These are phyloP conservation scores for Thuidium tamariscinum DNA, from an alignment of 225 moss, liverwort and hornwort species.

Conservation along the genomic window DNA sequence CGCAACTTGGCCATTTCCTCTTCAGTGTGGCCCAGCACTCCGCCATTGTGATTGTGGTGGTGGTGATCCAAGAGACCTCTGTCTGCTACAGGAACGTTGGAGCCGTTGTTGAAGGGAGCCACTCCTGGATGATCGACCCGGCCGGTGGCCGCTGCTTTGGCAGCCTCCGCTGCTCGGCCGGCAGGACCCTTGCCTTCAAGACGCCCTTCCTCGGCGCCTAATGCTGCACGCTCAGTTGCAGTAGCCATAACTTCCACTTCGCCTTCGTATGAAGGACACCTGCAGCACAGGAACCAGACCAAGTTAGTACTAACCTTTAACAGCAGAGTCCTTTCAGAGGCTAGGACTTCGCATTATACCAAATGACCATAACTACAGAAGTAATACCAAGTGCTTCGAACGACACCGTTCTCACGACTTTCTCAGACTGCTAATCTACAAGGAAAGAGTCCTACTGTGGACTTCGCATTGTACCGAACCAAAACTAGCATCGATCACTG, in stretches of 20 bases:
- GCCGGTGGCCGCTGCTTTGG: constrained; percentile 5
- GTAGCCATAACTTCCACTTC: not conserved
- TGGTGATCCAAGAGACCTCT: constrained; percentile 7
- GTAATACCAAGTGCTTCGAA: not conserved
- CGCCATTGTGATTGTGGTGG: not conserved
- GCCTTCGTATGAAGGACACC: not conserved
- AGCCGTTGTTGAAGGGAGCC: not conserved
- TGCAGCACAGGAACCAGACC: not conserved
- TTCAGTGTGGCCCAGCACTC: constrained; percentile 10
- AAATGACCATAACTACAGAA: not conserved
- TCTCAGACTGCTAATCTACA: not conserved
- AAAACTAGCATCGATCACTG: not conserved
- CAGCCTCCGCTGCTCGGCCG: not conserved
- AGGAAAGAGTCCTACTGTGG: too few relatives aligned
- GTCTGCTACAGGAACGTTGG: not conserved
- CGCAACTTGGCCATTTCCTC: constrained; percentile 32
- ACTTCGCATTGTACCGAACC: too few relatives aligned
- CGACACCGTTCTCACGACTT: not conserved
- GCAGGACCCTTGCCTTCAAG: constrained; percentile 24
- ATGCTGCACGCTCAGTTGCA: constrained; percentile 15
- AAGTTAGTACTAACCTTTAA: too few relatives aligned
- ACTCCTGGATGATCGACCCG: not conserved
- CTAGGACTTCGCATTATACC: too few relatives aligned
- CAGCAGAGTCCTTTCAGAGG: not conserved
- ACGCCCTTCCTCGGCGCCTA: constrained; percentile 23